Evolutionary conservation across 371 early-diverging fungal genomes (phyloP).

Genomic region (Saksenaea vasiformis): DNA sequence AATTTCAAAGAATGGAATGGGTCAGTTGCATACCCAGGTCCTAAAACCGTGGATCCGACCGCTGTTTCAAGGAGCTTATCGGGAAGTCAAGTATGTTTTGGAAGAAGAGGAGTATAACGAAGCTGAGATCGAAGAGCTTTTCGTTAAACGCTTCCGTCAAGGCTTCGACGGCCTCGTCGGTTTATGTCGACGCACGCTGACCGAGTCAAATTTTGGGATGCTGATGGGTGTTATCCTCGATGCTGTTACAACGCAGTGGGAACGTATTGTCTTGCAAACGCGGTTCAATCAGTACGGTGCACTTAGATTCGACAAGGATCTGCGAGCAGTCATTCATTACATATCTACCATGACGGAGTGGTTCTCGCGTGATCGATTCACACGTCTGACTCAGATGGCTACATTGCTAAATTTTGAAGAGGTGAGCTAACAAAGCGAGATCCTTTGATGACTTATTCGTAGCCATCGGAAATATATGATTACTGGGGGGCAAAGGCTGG

Average conservation of each 20-base stretch:
- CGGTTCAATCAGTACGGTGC: slow-evolving; percentile 88
- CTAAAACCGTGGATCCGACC: slow-evolving; percentile 81
- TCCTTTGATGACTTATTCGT: background rate
- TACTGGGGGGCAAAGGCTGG: slow-evolving; percentile 64
- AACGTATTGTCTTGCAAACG: slow-evolving; percentile 80
- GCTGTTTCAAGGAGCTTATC: slow-evolving; percentile 77
- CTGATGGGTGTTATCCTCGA: slow-evolving; percentile 65
- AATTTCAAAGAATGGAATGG: slow-evolving; percentile 67
- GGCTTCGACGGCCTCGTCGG: slow-evolving; percentile 65
- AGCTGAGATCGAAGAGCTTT: slow-evolving; percentile 73
- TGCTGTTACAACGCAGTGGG: slow-evolving; percentile 79
- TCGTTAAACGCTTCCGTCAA: slow-evolving; percentile 75
- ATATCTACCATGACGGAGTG: slow-evolving; percentile 66
- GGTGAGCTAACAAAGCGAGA: slow-evolving; percentile 23
- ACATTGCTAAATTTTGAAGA: slow-evolving; percentile 79
- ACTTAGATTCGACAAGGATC: slow-evolving; percentile 86
- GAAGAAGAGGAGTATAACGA: slow-evolving; percentile 91
- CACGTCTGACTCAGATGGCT: slow-evolving; percentile 81
- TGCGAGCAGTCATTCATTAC: slow-evolving; percentile 73
- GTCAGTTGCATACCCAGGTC: slow-evolving; percentile 76
- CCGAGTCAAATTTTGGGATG: slow-evolving; percentile 69
- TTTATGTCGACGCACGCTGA: slow-evolving; percentile 47
- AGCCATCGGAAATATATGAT: slow-evolving; percentile 71
- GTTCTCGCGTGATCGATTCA: slow-evolving; percentile 73
- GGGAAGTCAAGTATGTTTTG: slow-evolving; percentile 85